phyloP scores from a whole-genome alignment of 2,329 filamentous ascomycete genomes.

The Thyridium curvatum region DNA sequence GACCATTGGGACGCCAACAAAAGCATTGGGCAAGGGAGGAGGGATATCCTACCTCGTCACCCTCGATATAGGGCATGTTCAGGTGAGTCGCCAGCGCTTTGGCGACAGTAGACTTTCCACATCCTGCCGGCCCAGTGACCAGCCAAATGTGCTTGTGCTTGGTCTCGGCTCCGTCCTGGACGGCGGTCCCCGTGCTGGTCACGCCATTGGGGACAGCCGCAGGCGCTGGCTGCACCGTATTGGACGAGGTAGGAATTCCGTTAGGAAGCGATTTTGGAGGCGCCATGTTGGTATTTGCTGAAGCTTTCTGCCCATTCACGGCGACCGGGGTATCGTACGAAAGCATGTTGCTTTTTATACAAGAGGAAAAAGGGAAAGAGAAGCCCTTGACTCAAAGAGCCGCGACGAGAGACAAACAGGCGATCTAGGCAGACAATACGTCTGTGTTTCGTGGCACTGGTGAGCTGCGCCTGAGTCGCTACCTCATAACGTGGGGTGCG shows the following conservation, averaged over 20 bases:
- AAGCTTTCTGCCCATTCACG: slow-evolving; percentile 30
- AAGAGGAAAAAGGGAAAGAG: too few species aligned
- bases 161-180: slow-evolving; percentile 19
- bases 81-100: slow-evolving; percentile 57
- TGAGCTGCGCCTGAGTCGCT: too few species aligned
- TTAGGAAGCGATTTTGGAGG: slow-evolving; percentile 9
- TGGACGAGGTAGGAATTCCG: slow-evolving; percentile 19
- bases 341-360: slow-evolving; percentile 33
- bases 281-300: slow-evolving; percentile 17
- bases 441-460: too few species aligned
- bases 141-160: slow-evolving; percentile 68
- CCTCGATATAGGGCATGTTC: slow-evolving; percentile 66
- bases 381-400: too few species aligned
- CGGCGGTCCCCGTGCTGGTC: slow-evolving; percentile 18
- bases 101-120: slow-evolving; percentile 73
- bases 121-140: slow-evolving; percentile 72
- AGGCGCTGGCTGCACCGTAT: slow-evolving; percentile 10
- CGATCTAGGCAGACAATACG: too few species aligned
- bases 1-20: too few species aligned
- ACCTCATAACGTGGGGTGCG: too few species aligned
- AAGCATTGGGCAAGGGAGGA: slow-evolving; percentile 3
- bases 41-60: slow-evolving; percentile 69
- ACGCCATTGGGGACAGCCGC: slow-evolving; percentile 12
- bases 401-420: too few species aligned
- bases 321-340: slow-evolving; percentile 42